Evolutionary conservation across 371 early-diverging fungal genomes (phyloP).

Genomic region (Rhizopus sp.): DNA sequence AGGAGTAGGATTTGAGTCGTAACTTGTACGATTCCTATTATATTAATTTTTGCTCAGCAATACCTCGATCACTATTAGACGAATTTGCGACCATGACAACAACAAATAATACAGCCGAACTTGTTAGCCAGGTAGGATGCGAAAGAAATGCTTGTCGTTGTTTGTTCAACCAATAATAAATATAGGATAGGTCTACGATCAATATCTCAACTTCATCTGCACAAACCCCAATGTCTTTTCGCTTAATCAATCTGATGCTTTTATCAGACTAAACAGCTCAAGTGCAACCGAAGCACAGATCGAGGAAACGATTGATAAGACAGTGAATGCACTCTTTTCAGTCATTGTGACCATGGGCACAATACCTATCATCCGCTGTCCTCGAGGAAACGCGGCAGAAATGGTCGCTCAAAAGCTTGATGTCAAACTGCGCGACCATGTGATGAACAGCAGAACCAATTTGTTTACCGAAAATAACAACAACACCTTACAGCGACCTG

Average conservation of each 20-base stretch:
- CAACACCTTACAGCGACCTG: conserved; percentile 59
- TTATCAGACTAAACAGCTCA: conserved; percentile 79
- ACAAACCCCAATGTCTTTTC: conserved; percentile 95
- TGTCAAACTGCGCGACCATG: conserved; percentile 84
- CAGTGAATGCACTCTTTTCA: conserved; percentile 85
- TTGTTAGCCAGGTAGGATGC: conserved; percentile 72
- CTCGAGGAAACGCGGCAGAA: conserved; percentile 92
- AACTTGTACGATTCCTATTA: conserved; percentile 95
- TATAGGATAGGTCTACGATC: conserved; percentile 82
- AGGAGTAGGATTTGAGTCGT: conserved; percentile 79
- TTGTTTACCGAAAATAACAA: conserved; percentile 68
- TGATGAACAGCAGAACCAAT: conserved; percentile 81
- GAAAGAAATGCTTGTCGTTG: background rate
- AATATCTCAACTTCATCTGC: conserved; percentile 93
- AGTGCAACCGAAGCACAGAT: conserved; percentile 78
- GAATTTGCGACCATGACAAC: conserved; percentile 87
- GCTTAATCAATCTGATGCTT: conserved; percentile 84
- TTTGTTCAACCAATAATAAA: background rate
- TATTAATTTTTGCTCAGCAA: conserved; percentile 89
- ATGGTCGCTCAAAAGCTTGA: conserved; percentile 91
- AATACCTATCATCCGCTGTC: conserved; percentile 89
- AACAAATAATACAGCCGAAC: conserved; percentile 67
- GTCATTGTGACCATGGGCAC: conserved; percentile 91
- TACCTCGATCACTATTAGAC: conserved; percentile 92
- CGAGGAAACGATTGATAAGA: conserved; percentile 73